Evolutionary conservation across 441 rosid genomes (phyloP).

Genomic region (Metrosideros polymorpha): DNA sequence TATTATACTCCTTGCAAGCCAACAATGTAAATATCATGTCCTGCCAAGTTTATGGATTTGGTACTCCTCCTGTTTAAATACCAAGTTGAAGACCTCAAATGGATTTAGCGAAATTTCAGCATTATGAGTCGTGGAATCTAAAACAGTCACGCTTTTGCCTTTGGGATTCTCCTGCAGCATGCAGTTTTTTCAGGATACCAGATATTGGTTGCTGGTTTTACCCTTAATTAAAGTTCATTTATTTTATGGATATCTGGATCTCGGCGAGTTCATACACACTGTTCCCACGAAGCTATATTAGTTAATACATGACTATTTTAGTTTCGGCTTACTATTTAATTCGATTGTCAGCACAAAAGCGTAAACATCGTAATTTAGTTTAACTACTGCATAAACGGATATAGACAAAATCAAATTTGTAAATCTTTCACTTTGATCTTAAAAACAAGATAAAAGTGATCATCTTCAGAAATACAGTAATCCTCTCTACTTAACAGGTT

Average conservation of each 20-base stretch:
- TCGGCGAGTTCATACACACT: neutral
- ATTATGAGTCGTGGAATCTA: neutral
- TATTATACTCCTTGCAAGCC: neutral
- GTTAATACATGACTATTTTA: neutral
- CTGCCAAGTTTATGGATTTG: neutral
- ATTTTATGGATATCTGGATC: neutral
- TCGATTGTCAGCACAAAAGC: neutral
- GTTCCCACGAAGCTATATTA: neutral
- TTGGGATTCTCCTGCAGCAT: neutral
- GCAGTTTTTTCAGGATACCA: neutral
- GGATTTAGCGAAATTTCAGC: neutral
- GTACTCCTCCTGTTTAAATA: neutral
- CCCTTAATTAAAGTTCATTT: neutral
- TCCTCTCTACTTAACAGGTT: neutral
- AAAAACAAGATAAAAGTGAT: neutral
- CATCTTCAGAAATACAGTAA: neutral
- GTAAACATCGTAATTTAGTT: neutral
- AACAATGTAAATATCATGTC: neutral
- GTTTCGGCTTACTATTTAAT: neutral
- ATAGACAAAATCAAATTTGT: neutral
- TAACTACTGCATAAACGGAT: neutral
- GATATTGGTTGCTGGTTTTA: neutral
- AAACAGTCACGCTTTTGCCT: neutral
- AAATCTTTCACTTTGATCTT: neutral
- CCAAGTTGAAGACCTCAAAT: neutral